phyloP scores from a whole-genome alignment of 2,329 filamentous ascomycete genomes.

The Aspergillus puulaauensis region DNA sequence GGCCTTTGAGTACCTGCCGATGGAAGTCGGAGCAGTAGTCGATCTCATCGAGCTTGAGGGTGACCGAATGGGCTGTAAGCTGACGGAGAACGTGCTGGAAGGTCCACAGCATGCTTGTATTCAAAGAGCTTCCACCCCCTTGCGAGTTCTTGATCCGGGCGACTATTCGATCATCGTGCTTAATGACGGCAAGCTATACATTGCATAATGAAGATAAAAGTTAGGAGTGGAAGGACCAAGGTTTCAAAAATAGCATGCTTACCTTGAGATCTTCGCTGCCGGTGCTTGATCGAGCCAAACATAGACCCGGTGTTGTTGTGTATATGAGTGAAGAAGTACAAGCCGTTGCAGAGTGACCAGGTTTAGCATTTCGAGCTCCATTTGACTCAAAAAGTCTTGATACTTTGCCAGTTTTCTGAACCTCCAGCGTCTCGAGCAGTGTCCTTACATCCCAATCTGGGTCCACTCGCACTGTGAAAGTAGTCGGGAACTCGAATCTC shows the following conservation, averaged over 20 bases:
- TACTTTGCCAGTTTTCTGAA: not conserved
- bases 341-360: no score
- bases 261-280: no score
- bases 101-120: not conserved
- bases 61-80: not conserved
- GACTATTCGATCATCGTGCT: not conserved
- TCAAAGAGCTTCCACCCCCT: no score
- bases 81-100: not conserved
- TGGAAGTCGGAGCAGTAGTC: not conserved
- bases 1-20: not conserved
- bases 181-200: no score
- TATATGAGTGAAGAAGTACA: no score
- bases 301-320: no score
- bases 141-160: not conserved
- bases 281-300: no score
- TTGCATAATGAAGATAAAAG: no score
- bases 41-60: not conserved
- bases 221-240: no score
- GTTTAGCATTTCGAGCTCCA: not conserved
- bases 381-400: fast-evolving
- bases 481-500: not conserved
- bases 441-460: not conserved
- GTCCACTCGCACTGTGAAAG: not conserved
- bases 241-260: no score
- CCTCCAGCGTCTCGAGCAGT: not conserved